Evolutionary conservation across 352 stramenopile genomes (phyloP).

Genomic region (Phytopythium mirpurense): DNA sequence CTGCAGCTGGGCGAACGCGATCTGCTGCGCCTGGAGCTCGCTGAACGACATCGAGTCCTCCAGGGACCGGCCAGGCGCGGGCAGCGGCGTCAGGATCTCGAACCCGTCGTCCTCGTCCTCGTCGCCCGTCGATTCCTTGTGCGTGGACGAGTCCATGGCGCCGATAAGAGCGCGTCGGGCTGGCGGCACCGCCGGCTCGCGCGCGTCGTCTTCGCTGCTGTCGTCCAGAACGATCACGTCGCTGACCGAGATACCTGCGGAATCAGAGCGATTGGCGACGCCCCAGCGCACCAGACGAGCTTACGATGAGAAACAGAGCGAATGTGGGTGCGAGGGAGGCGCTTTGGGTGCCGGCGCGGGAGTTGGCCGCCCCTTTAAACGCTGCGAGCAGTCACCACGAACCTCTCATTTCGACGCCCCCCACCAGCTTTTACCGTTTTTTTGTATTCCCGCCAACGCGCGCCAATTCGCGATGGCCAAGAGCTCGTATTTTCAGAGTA

Average conservation of each 20-base stretch:
- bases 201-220: conserved; percentile 29
- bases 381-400: conserved; percentile 1
- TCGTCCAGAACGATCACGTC: conserved; percentile 50
- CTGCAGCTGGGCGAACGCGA: conserved; percentile 29
- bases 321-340: background rate
- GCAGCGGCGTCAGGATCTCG: conserved; percentile 11
- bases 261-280: background rate
- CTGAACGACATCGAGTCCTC: conserved; percentile 45
- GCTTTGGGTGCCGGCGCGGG: too few relatives aligned
- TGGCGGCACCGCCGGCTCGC: background rate
- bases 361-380: background rate
- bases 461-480: too few relatives aligned
- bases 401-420: conserved; percentile 6
- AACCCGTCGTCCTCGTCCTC: conserved; percentile 10
- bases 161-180: background rate
- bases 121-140: background rate
- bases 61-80: conserved; percentile 17
- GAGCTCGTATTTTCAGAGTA: too few relatives aligned
- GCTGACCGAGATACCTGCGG: conserved; percentile 14
- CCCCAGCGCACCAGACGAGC: background rate
- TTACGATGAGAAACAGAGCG: background rate
- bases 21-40: conserved; percentile 61
- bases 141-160: conserved; percentile 1
- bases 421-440: background rate
- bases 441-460: background rate